Percentiles rank a stretch among this genome's conserved stretches.
Evolutionary conservation across 2,329 filamentous ascomycete species (phyloP).

Genomic region (Leptographium procerum): DNA sequence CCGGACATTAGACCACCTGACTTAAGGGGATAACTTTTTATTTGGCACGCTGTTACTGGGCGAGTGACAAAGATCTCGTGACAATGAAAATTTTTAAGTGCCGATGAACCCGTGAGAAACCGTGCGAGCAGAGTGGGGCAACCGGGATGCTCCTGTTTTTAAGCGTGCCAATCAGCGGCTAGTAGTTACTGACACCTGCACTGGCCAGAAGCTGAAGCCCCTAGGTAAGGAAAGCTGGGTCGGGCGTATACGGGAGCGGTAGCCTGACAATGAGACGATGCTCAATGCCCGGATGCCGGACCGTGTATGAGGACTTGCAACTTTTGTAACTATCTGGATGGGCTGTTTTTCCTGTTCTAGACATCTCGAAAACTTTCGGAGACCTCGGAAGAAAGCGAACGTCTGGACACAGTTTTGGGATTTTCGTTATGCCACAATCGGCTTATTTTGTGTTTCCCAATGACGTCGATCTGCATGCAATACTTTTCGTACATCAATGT

Average conservation of each 20-base stretch:
- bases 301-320: not conserved
- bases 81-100: not conserved
- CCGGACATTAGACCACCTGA: not conserved
- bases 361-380: not conserved
- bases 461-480: not conserved
- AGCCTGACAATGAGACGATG: constrained; percentile 1
- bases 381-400: not conserved
- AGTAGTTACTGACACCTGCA: not conserved
- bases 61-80: not conserved
- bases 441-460: not conserved
- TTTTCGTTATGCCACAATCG: not conserved
- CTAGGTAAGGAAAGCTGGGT: not conserved
- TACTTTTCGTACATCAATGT: not conserved
- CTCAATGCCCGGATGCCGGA: not conserved
- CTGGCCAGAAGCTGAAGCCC: not conserved
- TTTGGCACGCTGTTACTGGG: not conserved
- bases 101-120: not conserved
- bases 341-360: not conserved
- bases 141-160: not conserved
- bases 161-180: not conserved
- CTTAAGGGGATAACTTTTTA: not conserved
- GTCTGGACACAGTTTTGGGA: not conserved
- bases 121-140: not conserved
- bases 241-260: constrained; percentile 1
- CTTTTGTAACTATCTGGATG: not conserved